These are phyloP conservation scores for Cercophora sp. DNA, from an alignment of 495 filamentous ascomycete genomes.

Conservation along the genomic window DNA sequence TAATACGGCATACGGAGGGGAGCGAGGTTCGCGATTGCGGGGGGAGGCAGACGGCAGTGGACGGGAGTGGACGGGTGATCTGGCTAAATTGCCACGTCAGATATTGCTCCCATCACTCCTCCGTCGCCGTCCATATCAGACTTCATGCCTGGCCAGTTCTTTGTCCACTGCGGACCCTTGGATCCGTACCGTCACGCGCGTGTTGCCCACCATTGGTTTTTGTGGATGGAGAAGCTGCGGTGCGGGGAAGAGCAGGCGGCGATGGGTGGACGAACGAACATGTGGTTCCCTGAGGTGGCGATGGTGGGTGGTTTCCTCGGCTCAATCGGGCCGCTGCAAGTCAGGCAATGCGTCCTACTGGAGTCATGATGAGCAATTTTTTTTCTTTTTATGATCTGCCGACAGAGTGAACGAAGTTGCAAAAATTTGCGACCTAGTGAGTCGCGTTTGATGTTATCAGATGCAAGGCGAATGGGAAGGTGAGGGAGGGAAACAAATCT, in stretches of 20 bases:
- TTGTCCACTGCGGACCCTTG: slow-evolving; percentile 3
- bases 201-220: too few relatives aligned
- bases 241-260: neutral
- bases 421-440: too few relatives aligned
- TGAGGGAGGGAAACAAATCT: slow-evolving; percentile 1
- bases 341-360: neutral
- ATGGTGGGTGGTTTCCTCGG: neutral
- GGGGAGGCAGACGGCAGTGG: neutral
- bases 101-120: slow-evolving; percentile 11
- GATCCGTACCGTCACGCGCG: slow-evolving; percentile 1
- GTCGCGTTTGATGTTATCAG: too few relatives aligned
- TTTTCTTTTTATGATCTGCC: too few relatives aligned
- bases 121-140: slow-evolving; percentile 3
- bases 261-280: too few relatives aligned
- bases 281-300: neutral
- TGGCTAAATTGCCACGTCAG: slow-evolving; percentile 29
- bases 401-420: too few relatives aligned
- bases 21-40: neutral
- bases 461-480: too few relatives aligned
- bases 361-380: too few relatives aligned
- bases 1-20: too few relatives aligned
- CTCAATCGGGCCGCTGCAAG: too few relatives aligned
- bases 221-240: too few relatives aligned
- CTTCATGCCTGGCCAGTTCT: slow-evolving; percentile 3
- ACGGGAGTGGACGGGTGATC: slow-evolving; percentile 7